Evolutionary conservation across 2,329 filamentous ascomycete species (phyloP).

Genomic region (Verticillium nonalfalfae): DNA sequence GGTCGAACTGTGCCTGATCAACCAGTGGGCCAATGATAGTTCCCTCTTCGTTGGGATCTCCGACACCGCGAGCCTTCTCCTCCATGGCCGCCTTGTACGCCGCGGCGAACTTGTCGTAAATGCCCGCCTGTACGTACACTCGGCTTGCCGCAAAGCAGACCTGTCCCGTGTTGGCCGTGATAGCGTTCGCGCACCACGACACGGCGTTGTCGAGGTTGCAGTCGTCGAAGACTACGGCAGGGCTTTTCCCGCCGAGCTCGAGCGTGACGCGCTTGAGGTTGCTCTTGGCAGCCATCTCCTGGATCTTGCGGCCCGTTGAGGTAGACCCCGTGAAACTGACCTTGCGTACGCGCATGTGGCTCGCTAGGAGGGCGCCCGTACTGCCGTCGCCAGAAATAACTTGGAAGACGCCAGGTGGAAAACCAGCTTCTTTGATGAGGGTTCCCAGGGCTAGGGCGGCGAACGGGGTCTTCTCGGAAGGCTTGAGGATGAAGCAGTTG

Average conservation of each 20-base stretch:
- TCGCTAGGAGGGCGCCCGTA: slow-evolving; percentile 17
- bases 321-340: slow-evolving; percentile 69
- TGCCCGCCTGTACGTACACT: slow-evolving; percentile 57
- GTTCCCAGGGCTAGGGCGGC: slow-evolving; percentile 24
- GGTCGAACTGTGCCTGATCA: slow-evolving; percentile 39
- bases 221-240: slow-evolving; percentile 59
- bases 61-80: slow-evolving; percentile 46
- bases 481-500: slow-evolving; percentile 36
- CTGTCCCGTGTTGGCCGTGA: slow-evolving; percentile 69
- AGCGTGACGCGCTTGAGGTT: slow-evolving; percentile 67
- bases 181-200: slow-evolving; percentile 24
- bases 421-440: slow-evolving; percentile 31
- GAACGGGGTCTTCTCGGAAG: slow-evolving; percentile 35
- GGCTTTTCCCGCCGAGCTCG: slow-evolving; percentile 66
- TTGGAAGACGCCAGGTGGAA: slow-evolving; percentile 36
- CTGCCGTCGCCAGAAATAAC: slow-evolving; percentile 32
- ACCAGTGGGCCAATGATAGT: slow-evolving; percentile 55
- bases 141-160: slow-evolving; percentile 70
- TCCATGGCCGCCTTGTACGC: slow-evolving; percentile 54
- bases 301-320: slow-evolving; percentile 58
- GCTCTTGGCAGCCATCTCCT: slow-evolving; percentile 51
- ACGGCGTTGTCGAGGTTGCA: slow-evolving; percentile 56
- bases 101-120: slow-evolving; percentile 56
- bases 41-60: slow-evolving; percentile 50
- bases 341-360: slow-evolving; percentile 35